These are phyloP conservation scores for Iris pallida DNA, from an alignment of 116 monocot genomes.

Conservation along the genomic window DNA sequence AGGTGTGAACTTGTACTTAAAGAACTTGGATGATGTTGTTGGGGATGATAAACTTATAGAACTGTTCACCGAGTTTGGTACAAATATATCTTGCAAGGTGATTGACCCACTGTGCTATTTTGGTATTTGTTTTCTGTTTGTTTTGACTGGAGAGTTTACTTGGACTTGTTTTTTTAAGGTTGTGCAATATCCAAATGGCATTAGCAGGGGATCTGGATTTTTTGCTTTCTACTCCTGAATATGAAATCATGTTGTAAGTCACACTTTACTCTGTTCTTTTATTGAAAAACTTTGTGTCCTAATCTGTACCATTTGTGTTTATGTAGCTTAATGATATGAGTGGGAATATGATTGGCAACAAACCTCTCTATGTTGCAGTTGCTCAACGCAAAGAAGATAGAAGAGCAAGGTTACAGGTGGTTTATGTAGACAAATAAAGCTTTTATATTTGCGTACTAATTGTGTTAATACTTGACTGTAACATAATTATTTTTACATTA, in stretches of 20 bases:
- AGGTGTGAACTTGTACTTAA: slow-evolving; percentile 70
- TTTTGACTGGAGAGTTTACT: not conserved
- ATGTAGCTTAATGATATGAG: slow-evolving; percentile 76
- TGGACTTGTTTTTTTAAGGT: slow-evolving; percentile 32
- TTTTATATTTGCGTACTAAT: no score
- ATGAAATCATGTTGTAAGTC: slow-evolving; percentile 75
- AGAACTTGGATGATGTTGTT: slow-evolving; percentile 84
- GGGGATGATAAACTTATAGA: slow-evolving; percentile 79
- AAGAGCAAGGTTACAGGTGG: slow-evolving; percentile 82
- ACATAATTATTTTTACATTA: no score
- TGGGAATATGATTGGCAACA: slow-evolving; percentile 69
- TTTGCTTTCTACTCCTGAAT: slow-evolving; percentile 84
- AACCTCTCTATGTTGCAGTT: slow-evolving; percentile 93
- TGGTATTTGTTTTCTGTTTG: not conserved
- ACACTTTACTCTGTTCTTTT: not conserved
- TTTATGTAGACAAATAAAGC: not conserved
- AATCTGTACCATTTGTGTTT: not conserved
- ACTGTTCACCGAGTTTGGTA: slow-evolving; percentile 68
- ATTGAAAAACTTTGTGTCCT: not conserved
- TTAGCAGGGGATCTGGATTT: slow-evolving; percentile 92
- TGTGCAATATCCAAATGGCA: slow-evolving; percentile 80
- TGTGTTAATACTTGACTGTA: no score
- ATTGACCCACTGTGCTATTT: not conserved
- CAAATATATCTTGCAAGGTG: slow-evolving; percentile 88
- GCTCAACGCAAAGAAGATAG: slow-evolving; percentile 93